These are phyloP conservation scores for Vachellia pachyceras DNA, from an alignment of 306 rosid species.

Conservation along the genomic window DNA sequence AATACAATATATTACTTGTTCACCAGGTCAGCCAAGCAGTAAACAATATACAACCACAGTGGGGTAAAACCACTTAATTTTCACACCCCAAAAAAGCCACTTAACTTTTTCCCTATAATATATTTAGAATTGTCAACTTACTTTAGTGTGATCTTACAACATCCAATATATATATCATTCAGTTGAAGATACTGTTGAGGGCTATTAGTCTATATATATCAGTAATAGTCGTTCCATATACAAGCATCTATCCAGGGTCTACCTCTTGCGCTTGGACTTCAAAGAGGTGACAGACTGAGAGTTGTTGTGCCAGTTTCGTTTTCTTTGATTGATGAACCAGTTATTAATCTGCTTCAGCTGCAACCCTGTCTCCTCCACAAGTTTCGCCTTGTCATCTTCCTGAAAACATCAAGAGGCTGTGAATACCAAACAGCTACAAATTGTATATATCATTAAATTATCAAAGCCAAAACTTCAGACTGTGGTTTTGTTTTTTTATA, in stretches of 20 bases:
- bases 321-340: constrained; percentile 98
- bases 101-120: background rate
- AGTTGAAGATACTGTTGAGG: background rate
- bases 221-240: constrained; percentile 1
- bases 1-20: background rate
- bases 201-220: background rate
- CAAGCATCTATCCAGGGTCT: background rate
- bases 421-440: background rate
- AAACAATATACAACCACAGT: constrained; percentile 1
- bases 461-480: no score
- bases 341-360: constrained; percentile 98
- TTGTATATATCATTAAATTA: no score
- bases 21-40: constrained; percentile 9
- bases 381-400: constrained; percentile 99
- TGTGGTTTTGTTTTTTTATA: background rate
- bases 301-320: constrained; percentile 96
- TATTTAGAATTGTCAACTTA: background rate
- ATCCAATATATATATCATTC: background rate
- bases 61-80: background rate
- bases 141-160: background rate
- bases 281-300: constrained; percentile 92
- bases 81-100: background rate
- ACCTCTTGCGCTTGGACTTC: constrained; percentile 98
- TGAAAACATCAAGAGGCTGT: constrained; percentile 30
- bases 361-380: constrained; percentile 97